phyloP scores from a whole-genome alignment of 1,284 basidiomycete genomes.

The Exobasidium rhododendri region DNA sequence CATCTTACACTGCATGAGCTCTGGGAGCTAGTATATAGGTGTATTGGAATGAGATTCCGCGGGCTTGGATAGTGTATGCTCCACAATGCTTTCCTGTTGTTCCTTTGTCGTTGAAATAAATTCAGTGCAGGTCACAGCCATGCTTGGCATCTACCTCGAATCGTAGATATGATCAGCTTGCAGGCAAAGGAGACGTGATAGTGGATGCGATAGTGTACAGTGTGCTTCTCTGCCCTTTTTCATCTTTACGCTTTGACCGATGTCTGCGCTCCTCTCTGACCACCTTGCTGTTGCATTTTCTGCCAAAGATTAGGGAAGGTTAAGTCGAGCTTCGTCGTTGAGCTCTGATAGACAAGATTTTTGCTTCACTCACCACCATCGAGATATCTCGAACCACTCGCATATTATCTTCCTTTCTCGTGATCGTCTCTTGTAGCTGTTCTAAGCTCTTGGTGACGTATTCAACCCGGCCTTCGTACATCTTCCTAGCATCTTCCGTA shows the following conservation, averaged over 20 bases:
- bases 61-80: too few species aligned
- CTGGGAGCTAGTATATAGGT: too few species aligned
- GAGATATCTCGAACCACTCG: constrained; percentile 48
- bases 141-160: too few species aligned
- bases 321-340: background rate
- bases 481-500: constrained; percentile 39
- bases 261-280: background rate
- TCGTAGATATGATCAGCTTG: background rate
- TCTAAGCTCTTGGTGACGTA: constrained; percentile 49
- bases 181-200: background rate
- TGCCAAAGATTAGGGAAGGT: background rate
- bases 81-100: background rate
- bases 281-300: background rate
- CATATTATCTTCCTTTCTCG: constrained; percentile 51
- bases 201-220: background rate
- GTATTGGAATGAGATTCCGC: too few species aligned
- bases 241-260: background rate
- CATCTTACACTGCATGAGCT: too few species aligned
- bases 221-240: background rate
- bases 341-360: background rate
- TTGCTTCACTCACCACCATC: constrained; percentile 35
- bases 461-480: constrained; percentile 46
- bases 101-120: background rate
- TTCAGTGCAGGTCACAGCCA: background rate
- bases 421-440: constrained; percentile 49